Evolutionary conservation across 352 stramenopile genomes (phyloP), one percentile per base, ranked within the genome.

Genomic region (Globisporangium spinosum): DNA sequence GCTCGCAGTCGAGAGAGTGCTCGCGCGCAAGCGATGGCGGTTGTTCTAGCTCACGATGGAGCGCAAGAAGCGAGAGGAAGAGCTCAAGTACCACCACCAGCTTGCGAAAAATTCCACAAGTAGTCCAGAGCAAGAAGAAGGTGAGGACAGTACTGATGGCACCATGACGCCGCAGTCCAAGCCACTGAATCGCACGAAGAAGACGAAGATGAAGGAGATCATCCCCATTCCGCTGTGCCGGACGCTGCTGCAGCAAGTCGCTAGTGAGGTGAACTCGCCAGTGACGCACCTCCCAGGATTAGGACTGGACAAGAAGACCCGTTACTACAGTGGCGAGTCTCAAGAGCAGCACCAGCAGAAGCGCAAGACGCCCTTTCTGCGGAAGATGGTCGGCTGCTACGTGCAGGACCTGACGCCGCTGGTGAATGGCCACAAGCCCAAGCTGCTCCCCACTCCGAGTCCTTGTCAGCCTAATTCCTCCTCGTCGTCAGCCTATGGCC

Each of bases 331-430:
- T 43, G 12, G 9, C 0, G 20, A 43, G 23, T 61, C 34, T 9
- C 69, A 76, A 20, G 66, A 58, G 1, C 72, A 75, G 27, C 75
- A 47, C 13, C 40, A 74, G 32, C 72, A 72, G 43, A 73, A 80
- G 55, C 73, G 77, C 20, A 77, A 74, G 49, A 59, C 34, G 25
- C 58, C 55, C 38, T 62, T 56, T 15, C 22, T 58, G 3, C 65
- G 69, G 17, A 75, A 82, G 54, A 77, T 77, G 62, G 65, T 80
- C 61, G 74, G 62, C 22, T 89, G 79, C 45, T 91, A 91, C 71
- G 80, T 80, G 13, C 80, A 91, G 58, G 83, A 91, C 49, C 68
- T 91, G 15, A 81, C 80, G 4, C 83, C 80, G 13, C 73, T 91
- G 17, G 70, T 89, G 35, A 58, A 85, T 51, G 83, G 80, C 7